These are phyloP conservation scores for Globisporangium lucens DNA, from an alignment of 352 stramenopile species.

Conservation along the genomic window DNA sequence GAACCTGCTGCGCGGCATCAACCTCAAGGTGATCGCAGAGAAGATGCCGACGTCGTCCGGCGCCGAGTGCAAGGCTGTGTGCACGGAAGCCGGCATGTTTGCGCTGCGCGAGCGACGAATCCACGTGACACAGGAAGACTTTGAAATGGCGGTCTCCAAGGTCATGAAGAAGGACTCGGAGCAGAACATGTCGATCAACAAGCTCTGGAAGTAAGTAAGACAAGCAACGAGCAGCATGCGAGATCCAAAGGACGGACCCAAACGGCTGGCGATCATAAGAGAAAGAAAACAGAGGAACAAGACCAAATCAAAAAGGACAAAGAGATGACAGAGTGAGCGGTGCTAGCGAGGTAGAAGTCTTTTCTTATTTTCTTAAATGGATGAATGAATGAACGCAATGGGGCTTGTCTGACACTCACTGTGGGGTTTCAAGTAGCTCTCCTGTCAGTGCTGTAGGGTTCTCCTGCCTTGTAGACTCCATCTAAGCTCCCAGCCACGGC, in stretches of 20 bases:
- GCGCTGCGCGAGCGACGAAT: conserved; percentile 98
- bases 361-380: neutral
- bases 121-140: conserved; percentile 99
- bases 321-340: neutral
- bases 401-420: neutral
- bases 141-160: conserved; percentile 99
- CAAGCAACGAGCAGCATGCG: neutral
- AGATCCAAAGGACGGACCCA: neutral
- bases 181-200: conserved; percentile 96
- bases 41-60: conserved; percentile 98
- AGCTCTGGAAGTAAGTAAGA: conserved; percentile 99
- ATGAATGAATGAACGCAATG: neutral
- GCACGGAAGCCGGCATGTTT: conserved; percentile 99
- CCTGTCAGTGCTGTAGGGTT: neutral
- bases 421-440: neutral
- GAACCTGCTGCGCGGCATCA: conserved; percentile 98
- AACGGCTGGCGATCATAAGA: neutral
- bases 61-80: conserved; percentile 99
- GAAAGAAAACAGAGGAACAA: neutral
- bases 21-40: conserved; percentile 97
- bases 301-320: neutral
- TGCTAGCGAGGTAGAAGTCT: neutral
- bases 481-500: neutral
- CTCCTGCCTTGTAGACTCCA: neutral
- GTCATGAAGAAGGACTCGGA: conserved; percentile 99